Conservation (phyloP, 2,329 filamentous ascomycete genomes). For the Bipolaris victoriae region DNA sequence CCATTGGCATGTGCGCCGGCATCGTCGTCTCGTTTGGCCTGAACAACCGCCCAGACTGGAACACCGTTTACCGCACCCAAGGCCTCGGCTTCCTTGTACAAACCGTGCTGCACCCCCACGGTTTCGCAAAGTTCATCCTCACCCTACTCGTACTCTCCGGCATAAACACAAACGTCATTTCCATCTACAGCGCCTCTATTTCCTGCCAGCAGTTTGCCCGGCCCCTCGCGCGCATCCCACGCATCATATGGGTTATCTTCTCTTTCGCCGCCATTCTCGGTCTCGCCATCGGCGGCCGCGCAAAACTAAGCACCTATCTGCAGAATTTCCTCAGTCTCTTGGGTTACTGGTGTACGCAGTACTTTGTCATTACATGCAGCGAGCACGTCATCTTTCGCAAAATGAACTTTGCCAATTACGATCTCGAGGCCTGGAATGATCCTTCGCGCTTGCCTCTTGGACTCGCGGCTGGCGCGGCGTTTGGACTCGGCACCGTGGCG, state of each 20-base stretch:
- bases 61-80: conserved; percentile 50
- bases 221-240: conserved; percentile 59
- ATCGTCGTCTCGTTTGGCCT: conserved; percentile 50
- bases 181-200: conserved; percentile 58
- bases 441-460: conserved; percentile 52
- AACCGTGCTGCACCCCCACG: conserved; percentile 53
- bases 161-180: conserved; percentile 56
- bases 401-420: conserved; percentile 58
- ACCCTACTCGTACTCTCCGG: conserved; percentile 53
- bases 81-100: conserved; percentile 57
- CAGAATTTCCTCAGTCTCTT: conserved; percentile 55
- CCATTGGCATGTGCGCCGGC: conserved; percentile 55
- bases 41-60: conserved; percentile 46
- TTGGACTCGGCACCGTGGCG: conserved; percentile 48
- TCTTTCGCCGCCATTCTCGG: conserved; percentile 53
- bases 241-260: conserved; percentile 55
- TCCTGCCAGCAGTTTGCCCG: conserved; percentile 56
- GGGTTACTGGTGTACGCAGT: conserved; percentile 57
- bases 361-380: conserved; percentile 54
- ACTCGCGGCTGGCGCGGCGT: conserved; percentile 49
- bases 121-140: conserved; percentile 58
- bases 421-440: conserved; percentile 55
- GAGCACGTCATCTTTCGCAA: conserved; percentile 55
- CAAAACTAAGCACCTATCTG: conserved; percentile 52
- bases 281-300: conserved; percentile 53